phyloP scores from a whole-genome alignment of 768 basidiomycete genomes.

The Sporobolomyces pararoseus region DNA sequence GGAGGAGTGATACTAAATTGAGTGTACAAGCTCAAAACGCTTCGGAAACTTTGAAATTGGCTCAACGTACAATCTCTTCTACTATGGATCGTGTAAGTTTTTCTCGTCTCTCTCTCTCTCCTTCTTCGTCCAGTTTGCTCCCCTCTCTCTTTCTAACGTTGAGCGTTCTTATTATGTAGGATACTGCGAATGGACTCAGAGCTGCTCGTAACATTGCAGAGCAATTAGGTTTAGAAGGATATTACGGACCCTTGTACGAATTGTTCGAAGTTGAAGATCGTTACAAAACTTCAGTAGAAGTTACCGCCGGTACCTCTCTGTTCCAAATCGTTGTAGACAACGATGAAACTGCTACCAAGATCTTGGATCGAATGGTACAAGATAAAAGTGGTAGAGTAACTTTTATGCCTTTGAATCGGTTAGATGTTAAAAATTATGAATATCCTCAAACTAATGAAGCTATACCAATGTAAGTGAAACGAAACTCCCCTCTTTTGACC shows the following conservation, averaged over 20 bases:
- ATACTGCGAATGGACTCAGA: conserved; percentile 80
- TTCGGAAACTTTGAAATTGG: conserved; percentile 70
- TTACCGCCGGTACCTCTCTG: conserved; percentile 91
- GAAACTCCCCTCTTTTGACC: too few relatives aligned
- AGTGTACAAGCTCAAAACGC: conserved; percentile 72
- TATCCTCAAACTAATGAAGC: conserved; percentile 53
- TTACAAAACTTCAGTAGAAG: conserved; percentile 87
- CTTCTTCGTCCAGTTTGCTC: too few relatives aligned
- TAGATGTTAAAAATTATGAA: conserved; percentile 71
- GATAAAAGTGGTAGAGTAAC: conserved; percentile 93
- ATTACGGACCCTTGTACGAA: conserved; percentile 89
- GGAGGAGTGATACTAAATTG: conserved; percentile 90
- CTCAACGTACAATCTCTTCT: conserved; percentile 71
- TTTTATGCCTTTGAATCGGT: conserved; percentile 95
- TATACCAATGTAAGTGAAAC: conserved; percentile 57
- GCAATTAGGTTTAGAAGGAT: conserved; percentile 69
- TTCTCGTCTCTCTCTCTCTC: neutral
- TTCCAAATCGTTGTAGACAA: conserved; percentile 97
- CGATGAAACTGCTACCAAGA: conserved; percentile 84
- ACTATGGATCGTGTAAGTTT: conserved; percentile 90
- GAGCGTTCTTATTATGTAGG: conserved; percentile 57
- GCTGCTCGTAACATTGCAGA: conserved; percentile 81
- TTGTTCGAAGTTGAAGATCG: conserved; percentile 87
- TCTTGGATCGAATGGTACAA: conserved; percentile 89
- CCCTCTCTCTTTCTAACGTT: too few relatives aligned